Base-by-base conservation (phyloP, 2,329 filamentous ascomycete genomes). In the Neobulgaria alba region DNA sequence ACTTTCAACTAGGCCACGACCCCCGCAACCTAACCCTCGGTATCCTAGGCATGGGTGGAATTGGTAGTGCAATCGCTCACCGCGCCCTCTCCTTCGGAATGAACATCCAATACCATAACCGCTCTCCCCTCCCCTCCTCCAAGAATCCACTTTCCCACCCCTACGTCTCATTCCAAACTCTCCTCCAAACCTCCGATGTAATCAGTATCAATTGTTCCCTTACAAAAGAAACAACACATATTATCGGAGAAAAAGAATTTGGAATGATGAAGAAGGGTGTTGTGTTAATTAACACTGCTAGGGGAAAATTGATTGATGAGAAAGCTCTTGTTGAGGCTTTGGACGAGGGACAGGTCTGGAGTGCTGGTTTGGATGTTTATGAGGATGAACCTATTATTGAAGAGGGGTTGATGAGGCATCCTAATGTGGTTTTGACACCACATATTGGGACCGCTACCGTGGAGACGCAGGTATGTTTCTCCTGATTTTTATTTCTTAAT, bases 11-110 rank as follows among this genome's bases (percentile, higher is more conserved):
- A 62, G n/a, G 69, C 69, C 0, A 83, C 57, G 85, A 92, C 56
- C 85, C 85, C 0, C 68, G 83, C 56, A 79, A 79, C 23, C 90
- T 89, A 60, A 64, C 78, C 1, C 68, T 93, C 3, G 86, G 86
- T 0, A 85, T 92, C 43, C 61, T 92, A 20, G 86, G 85, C 4
- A 89, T 92, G 84, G 86, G 86, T 15, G 84, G 85, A 3, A 92
- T 92, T 46, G 85, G 86, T 0, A 68, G 78, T 19, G 85, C 86
- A 55, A 64, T 90, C 50, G 83, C 81, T 51, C 71, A 65, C 53
- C 85, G 86, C 62, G 82, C 79, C 2, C 68, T 74, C 38, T 81
- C 71, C 1, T 87, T 92, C 57, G 82, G 79, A 3, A 87, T 92
- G 82, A 71, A 62, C 39, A 69, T 87, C 15, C 70, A 78, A 30